phyloP scores from a whole-genome alignment of 1,284 basidiomycete species.

The Grifola frondosa region DNA sequence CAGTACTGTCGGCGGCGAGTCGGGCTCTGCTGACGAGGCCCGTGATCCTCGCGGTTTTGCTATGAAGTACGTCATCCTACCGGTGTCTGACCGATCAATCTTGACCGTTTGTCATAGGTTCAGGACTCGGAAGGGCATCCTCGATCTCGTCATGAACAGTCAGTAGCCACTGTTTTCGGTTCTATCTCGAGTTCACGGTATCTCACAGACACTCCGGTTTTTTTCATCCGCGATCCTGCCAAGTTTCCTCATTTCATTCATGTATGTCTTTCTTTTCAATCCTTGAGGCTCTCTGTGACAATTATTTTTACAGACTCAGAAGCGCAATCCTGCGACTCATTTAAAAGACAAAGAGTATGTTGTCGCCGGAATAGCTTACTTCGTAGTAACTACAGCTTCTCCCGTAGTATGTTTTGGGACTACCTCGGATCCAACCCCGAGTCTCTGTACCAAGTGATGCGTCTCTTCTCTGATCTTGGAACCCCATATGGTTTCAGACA shows the following conservation, averaged over 20 bases:
- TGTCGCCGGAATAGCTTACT: neutral
- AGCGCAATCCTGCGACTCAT: constrained; percentile 89
- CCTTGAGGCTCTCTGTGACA: neutral
- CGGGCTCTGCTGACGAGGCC: constrained; percentile 84
- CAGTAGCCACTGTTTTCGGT: neutral
- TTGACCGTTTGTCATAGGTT: constrained; percentile 17
- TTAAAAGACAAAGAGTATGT: constrained; percentile 57
- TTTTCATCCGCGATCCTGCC: constrained; percentile 82
- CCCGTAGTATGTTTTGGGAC: constrained; percentile 49
- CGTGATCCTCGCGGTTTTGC: constrained; percentile 78
- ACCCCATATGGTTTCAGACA: constrained; percentile 82
- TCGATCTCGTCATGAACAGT: constrained; percentile 86
- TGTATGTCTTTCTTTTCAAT: constrained; percentile 17
- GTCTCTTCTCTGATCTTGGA: constrained; percentile 86
- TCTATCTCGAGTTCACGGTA: neutral
- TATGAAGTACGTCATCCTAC: constrained; percentile 20
- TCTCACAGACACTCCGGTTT: constrained; percentile 70
- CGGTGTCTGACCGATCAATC: neutral
- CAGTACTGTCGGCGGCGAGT: constrained; percentile 88
- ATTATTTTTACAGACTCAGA: constrained; percentile 61
- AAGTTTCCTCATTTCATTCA: constrained; percentile 92
- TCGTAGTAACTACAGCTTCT: neutral
- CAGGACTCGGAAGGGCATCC: constrained; percentile 80
- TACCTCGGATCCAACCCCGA: constrained; percentile 89
- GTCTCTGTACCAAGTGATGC: constrained; percentile 82